These are phyloP conservation scores for Wickerhamomyces kurtzmanii DNA, from an alignment of 805 yeast species.

Conservation along the genomic window DNA sequence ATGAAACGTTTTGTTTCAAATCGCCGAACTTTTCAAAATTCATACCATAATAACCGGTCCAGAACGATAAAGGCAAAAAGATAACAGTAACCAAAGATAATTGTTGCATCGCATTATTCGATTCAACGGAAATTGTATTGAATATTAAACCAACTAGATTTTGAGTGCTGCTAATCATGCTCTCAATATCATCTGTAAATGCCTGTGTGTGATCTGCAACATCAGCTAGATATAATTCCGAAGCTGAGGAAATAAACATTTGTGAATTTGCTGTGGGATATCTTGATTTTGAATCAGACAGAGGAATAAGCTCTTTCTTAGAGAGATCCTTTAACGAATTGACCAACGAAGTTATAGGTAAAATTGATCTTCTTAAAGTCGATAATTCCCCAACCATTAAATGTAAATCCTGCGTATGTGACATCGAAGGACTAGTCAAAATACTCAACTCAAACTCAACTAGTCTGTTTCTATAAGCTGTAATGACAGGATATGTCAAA, in stretches of 20 bases:
- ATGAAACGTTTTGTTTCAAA: slow-evolving; percentile 18
- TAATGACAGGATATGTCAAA: slow-evolving; percentile 38
- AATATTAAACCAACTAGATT: slow-evolving; percentile 41
- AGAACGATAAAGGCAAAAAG: slow-evolving; percentile 46
- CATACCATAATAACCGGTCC: slow-evolving; percentile 53
- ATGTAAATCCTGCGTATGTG: slow-evolving; percentile 43
- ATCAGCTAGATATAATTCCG: slow-evolving; percentile 41
- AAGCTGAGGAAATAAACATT: slow-evolving; percentile 28
- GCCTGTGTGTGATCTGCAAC: slow-evolving; percentile 45
- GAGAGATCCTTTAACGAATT: slow-evolving; percentile 34
- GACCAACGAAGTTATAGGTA: slow-evolving; percentile 36
- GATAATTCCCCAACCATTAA: slow-evolving; percentile 44
- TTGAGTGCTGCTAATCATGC: slow-evolving; percentile 42
- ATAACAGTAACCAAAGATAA: slow-evolving; percentile 48
- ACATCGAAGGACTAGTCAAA: slow-evolving; percentile 35
- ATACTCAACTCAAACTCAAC: slow-evolving; percentile 43
- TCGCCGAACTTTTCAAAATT: slow-evolving; percentile 28
- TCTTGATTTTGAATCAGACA: slow-evolving; percentile 1
- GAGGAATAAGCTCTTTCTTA: slow-evolving; percentile 4
- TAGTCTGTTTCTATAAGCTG: slow-evolving; percentile 38
- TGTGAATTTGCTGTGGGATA: neutral
- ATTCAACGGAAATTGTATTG: slow-evolving; percentile 46
- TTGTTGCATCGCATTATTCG: slow-evolving; percentile 43
- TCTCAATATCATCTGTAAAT: slow-evolving; percentile 42
- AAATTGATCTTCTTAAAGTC: slow-evolving; percentile 32